Percentiles rank a stretch among this genome's conserved stretches.
phyloP scores from a whole-genome alignment of 2,329 filamentous ascomycete species.

The Epichloe baconii region DNA sequence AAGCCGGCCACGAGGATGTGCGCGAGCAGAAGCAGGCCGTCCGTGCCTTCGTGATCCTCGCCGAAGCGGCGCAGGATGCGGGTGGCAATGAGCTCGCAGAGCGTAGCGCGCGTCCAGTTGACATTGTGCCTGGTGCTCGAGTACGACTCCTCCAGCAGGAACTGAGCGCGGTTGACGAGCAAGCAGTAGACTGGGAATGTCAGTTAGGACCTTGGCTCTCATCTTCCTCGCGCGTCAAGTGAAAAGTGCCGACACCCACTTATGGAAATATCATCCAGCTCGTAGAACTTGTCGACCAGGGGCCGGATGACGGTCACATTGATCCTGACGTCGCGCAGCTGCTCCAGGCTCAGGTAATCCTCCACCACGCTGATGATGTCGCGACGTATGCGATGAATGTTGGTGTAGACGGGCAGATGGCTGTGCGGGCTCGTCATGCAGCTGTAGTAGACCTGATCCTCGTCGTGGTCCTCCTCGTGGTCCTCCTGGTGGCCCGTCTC shows the following conservation, averaged over 20 bases:
- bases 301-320: constrained; percentile 70
- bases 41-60: constrained; percentile 59
- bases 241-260: constrained; percentile 28
- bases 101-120: constrained; percentile 60
- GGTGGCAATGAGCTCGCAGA: constrained; percentile 71
- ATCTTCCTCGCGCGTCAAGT: not conserved
- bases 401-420: constrained; percentile 60
- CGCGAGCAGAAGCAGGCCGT: constrained; percentile 59
- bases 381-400: constrained; percentile 58
- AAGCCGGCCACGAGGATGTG: constrained; percentile 76
- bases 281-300: constrained; percentile 71
- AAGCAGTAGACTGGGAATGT: constrained; percentile 56
- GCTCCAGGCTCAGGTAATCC: constrained; percentile 54
- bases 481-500: constrained; percentile 10
- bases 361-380: constrained; percentile 52
- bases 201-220: not conserved
- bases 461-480: no score
- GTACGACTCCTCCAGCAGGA: constrained; percentile 63
- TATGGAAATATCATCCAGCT: constrained; percentile 66
- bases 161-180: constrained; percentile 69
- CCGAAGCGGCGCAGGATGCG: constrained; percentile 67
- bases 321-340: constrained; percentile 68
- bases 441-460: constrained; percentile 34
- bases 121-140: constrained; percentile 71
- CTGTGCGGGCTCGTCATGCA: constrained; percentile 45